Base-by-base conservation (phyloP, 2,329 filamentous ascomycete genomes). In the Metarhizium robertsii region DNA sequence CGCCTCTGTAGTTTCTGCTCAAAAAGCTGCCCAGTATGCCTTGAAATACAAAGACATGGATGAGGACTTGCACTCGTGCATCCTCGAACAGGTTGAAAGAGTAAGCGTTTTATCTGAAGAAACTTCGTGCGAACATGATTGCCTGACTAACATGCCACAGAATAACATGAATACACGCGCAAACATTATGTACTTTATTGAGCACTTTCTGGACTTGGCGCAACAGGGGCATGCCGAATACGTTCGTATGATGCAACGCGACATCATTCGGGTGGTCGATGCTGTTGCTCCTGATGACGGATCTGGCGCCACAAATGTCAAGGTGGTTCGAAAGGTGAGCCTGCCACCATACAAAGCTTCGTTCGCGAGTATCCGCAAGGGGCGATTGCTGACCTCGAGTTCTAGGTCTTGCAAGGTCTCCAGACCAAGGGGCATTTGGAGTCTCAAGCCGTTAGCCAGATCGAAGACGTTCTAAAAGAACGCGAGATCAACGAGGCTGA, bases 101-200 rank as follows among this genome's bases (percentile, higher is more conserved):
- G 89, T 90, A 62, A 29, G 57, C 13, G 36, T 6, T 13, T 2
- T 8, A 4, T 48, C 10, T 30, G 1, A 11, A 11, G 13, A 48
- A 7, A 4, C 7, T 30, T 10, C n/a, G n/a, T 16, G 18, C 20
- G 18, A 16, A 5, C 6, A 45, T 18, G 45, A 25, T n/a, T 34
- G 20, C 13, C 6, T 18, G 20, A 30, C 45, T 48, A 48, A 32
- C 16, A 47, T 43, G 29, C 16, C 38, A 36, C 51, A 92, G 82
- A 95, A 90, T 62, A 92, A 89, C 62, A 95, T 99, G 88, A 99
- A 99, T 72, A 95, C 87, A 53, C 82, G 92, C 58, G 95, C 94
- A 57, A 99, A 99, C 69, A 97, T 99, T 70, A 95, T 99, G 88
- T 99, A 95, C 73, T 99, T 99, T 72, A 87, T 99, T 66, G 92